Percentiles rank a stretch among this genome's conserved stretches.
These are phyloP conservation scores for Lenzites betulinus DNA, from an alignment of 768 basidiomycete genomes.

Conservation along the genomic window DNA sequence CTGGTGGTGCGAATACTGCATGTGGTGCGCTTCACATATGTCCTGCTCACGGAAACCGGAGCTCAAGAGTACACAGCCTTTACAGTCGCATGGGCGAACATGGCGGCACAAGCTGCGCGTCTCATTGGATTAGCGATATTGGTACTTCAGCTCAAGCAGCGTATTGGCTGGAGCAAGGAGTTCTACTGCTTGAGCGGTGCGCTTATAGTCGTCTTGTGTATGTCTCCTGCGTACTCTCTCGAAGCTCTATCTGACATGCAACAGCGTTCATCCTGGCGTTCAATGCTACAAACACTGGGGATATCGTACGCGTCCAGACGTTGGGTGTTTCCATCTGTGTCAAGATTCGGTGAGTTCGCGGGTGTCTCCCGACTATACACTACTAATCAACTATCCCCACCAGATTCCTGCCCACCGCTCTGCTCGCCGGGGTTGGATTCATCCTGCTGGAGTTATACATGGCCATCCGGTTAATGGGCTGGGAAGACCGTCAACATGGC, in stretches of 20 bases:
- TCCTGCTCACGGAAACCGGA: background rate
- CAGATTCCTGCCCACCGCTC: slow-evolving; percentile 43
- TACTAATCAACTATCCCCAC: background rate
- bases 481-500: slow-evolving; percentile 26
- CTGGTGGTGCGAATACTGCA: slow-evolving; percentile 13
- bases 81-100: slow-evolving; percentile 47
- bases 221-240: slow-evolving; percentile 8
- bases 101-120: slow-evolving; percentile 40
- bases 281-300: slow-evolving; percentile 42
- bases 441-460: slow-evolving; percentile 43
- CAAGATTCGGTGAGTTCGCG: slow-evolving; percentile 30
- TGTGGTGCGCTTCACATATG: slow-evolving; percentile 14
- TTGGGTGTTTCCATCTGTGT: slow-evolving; percentile 34
- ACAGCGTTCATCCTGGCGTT: slow-evolving; percentile 43
- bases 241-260: background rate
- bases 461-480: slow-evolving; percentile 35
- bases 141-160: slow-evolving; percentile 35
- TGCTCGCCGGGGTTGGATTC: slow-evolving; percentile 38
- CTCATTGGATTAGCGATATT: slow-evolving; percentile 44
- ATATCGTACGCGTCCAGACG: slow-evolving; percentile 14
- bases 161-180: slow-evolving; percentile 36
- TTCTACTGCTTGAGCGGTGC: slow-evolving; percentile 34
- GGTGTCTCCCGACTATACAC: background rate
- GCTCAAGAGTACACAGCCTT: slow-evolving; percentile 36
- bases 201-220: slow-evolving; percentile 40